Percentiles rank a stretch among this genome's conserved stretches.
phyloP scores from a whole-genome alignment of 106 monocot genomes.

The Hemerocallis citrina region DNA sequence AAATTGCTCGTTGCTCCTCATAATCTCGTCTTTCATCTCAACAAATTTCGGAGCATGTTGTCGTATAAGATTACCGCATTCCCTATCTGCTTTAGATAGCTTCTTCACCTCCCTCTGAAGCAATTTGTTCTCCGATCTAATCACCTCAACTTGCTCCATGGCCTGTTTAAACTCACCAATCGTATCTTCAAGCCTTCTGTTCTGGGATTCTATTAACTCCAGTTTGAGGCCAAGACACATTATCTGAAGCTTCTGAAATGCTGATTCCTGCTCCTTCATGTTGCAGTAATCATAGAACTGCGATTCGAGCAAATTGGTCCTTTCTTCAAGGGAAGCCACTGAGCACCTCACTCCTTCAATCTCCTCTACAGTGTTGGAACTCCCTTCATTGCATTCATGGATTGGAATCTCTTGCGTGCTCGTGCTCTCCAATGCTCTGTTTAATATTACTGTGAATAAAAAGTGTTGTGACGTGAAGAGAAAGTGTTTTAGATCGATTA shows the following conservation, averaged over 20 bases:
- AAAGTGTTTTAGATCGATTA: too few relatives aligned
- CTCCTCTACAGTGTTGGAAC: constrained; percentile 12
- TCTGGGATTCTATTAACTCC: constrained; percentile 27
- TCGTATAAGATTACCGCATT: not conserved
- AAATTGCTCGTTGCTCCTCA: constrained; percentile 8
- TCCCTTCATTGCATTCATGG: not conserved
- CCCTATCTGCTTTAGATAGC: constrained; percentile 14
- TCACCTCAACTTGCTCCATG: constrained; percentile 6
- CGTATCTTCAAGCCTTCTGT: constrained; percentile 22
- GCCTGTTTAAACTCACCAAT: constrained; percentile 10
- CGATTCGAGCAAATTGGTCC: constrained; percentile 6
- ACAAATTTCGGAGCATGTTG: not conserved
- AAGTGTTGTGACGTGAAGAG: too few relatives aligned
- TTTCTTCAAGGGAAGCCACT: constrained; percentile 16
- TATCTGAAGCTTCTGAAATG: constrained; percentile 44
- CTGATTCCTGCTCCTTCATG: constrained; percentile 33
- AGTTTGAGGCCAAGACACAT: constrained; percentile 43
- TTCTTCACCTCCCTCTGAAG: constrained; percentile 26
- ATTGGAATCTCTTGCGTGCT: not conserved
- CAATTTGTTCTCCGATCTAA: constrained; percentile 6
- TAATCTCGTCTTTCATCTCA: constrained; percentile 16
- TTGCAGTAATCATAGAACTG: constrained; percentile 32
- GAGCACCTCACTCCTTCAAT: constrained; percentile 21
- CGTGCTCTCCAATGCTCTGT: not conserved
- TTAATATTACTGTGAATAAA: too few relatives aligned